A percentile compares a stretch with the other conserved stretches of the same genome.
phyloP scores from a whole-genome alignment of 345 rosid genomes.

The Salix brachista region DNA sequence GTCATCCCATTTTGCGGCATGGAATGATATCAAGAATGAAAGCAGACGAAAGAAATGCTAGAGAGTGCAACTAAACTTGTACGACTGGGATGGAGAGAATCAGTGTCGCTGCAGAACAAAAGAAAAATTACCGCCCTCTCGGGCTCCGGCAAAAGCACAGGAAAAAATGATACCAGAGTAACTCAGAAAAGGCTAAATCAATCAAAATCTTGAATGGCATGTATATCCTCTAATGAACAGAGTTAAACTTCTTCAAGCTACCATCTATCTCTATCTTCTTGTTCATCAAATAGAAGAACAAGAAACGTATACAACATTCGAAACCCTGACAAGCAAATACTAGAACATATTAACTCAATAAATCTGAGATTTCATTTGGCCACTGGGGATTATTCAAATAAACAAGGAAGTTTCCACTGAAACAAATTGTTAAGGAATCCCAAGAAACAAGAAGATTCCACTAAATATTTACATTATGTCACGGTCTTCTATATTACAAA shows the following conservation, averaged over 20 bases:
- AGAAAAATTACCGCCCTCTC: neutral
- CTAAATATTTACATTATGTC: neutral
- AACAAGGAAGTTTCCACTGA: neutral
- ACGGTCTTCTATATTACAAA: neutral
- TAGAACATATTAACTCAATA: neutral
- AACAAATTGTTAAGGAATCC: neutral
- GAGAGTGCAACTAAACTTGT: neutral
- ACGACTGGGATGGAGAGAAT: neutral
- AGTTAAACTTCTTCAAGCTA: neutral
- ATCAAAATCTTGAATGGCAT: neutral
- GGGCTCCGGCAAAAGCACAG: neutral
- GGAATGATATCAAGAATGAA: neutral
- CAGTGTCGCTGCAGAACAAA: neutral
- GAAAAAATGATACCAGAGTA: neutral
- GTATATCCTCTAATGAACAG: neutral
- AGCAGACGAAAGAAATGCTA: neutral
- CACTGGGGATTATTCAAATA: neutral
- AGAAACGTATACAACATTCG: neutral
- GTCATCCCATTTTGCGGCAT: neutral
- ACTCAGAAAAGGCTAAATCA: neutral
- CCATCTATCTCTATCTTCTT: too few relatives aligned
- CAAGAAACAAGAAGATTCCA: neutral
- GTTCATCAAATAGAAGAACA: too few relatives aligned
- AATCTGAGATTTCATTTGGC: neutral
- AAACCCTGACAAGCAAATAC: neutral